phyloP scores from a whole-genome alignment of 345 rosid species.

The Lepidium didymum region DNA sequence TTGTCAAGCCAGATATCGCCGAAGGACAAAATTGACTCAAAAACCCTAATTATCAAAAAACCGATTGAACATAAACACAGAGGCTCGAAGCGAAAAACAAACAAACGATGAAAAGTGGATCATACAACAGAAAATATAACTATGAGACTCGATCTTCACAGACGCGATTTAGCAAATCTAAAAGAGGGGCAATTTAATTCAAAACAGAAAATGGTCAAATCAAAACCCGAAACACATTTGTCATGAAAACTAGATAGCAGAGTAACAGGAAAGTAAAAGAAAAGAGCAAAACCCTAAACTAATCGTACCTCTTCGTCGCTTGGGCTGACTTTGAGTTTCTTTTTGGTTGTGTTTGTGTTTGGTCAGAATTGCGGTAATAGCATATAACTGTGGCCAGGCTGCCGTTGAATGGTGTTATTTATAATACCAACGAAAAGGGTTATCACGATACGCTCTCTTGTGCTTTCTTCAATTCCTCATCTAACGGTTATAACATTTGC shows the following conservation, averaged over 20 bases:
- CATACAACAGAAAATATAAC: background rate
- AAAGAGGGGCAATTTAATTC: background rate
- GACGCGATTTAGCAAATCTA: background rate
- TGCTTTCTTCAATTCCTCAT: conserved; percentile 34
- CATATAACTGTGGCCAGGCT: background rate
- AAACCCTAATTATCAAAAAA: background rate
- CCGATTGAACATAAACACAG: background rate
- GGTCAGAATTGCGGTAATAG: background rate
- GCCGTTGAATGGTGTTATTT: conserved; percentile 32
- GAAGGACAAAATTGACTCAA: background rate
- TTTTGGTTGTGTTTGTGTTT: background rate
- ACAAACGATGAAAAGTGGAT: background rate
- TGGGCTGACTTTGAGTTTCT: background rate
- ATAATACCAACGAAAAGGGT: background rate
- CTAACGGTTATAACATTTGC: conserved; percentile 35
- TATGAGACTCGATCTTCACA: background rate
- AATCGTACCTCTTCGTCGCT: conserved; percentile 12
- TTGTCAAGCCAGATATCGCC: background rate
- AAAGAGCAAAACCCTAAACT: background rate
- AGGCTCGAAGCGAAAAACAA: background rate
- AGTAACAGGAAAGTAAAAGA: background rate
- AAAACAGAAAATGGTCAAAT: background rate
- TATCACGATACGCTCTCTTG: conserved; percentile 32
- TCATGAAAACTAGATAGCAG: background rate
- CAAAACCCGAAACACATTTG: background rate